Conservation (phyloP, 768 basidiomycete genomes). For the Sporobolomyces phaffii region DNA sequence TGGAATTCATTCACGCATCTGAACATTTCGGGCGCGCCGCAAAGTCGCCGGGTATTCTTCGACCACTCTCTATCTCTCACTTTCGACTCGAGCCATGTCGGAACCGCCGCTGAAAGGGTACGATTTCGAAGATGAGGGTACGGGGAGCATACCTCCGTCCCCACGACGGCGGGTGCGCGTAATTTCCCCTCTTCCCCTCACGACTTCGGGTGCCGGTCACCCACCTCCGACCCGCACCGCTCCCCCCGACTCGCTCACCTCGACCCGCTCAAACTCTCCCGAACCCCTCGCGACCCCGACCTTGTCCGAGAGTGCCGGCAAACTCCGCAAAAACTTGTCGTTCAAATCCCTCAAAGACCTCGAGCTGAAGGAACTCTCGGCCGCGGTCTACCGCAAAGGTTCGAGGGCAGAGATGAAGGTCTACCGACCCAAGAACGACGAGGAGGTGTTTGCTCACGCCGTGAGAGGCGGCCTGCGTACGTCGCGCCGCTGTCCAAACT, state of each 20-base stretch:
- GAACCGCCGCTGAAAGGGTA: background rate
- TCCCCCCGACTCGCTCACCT: background rate
- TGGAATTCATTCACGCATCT: no score
- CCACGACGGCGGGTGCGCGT: background rate
- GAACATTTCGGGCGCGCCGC: no score
- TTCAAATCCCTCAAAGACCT: constrained; percentile 79
- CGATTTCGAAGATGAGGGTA: background rate
- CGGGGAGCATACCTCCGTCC: background rate
- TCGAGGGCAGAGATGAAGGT: constrained; percentile 66
- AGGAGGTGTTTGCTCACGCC: constrained; percentile 67
- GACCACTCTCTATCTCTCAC: background rate
- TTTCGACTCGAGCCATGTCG: background rate
- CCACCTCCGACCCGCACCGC: background rate
- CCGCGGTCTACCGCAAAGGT: constrained; percentile 65
- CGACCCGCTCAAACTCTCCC: constrained; percentile 10
- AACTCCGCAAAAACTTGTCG: constrained; percentile 47
- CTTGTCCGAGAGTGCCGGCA: constrained; percentile 32
- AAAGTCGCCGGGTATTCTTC: background rate
- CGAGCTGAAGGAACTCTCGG: constrained; percentile 60
- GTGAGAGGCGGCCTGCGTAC: constrained; percentile 63
- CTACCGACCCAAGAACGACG: constrained; percentile 58
- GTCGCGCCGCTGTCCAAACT: constrained; percentile 44
- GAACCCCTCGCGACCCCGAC: constrained; percentile 36
- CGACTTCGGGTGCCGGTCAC: background rate
- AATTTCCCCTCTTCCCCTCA: background rate